Conservation (phyloP, 345 rosid genomes). For the Sonneratia alba region DNA sequence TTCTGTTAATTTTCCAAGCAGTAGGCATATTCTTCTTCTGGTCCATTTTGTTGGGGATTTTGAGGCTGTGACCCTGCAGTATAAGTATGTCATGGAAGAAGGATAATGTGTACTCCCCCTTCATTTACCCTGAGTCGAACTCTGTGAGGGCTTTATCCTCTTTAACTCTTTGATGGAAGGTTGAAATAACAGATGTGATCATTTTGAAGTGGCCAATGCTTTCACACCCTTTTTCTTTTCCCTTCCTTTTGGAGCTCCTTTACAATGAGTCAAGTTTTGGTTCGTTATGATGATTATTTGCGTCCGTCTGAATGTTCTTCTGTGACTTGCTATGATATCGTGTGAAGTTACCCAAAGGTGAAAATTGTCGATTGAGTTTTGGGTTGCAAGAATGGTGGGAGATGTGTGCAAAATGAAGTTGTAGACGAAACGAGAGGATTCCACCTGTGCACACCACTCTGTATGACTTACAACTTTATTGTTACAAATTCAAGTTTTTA, state of each 20-base stretch:
- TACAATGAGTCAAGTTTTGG: neutral
- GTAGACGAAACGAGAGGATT: too few species aligned
- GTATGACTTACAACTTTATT: too few species aligned
- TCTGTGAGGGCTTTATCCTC: constrained; percentile 7
- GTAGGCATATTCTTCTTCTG: constrained; percentile 24
- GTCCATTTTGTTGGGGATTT: constrained; percentile 22
- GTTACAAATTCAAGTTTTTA: too few species aligned
- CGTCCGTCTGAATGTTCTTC: too few species aligned
- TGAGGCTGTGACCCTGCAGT: constrained; percentile 9
- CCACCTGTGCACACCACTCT: too few species aligned
- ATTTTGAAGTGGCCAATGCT: constrained; percentile 1
- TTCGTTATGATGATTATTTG: neutral
- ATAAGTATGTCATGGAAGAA: neutral
- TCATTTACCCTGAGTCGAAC: constrained; percentile 1
- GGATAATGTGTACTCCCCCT: constrained; percentile 13
- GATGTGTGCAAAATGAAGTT: too few species aligned
- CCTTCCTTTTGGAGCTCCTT: neutral
- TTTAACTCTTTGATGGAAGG: constrained; percentile 24
- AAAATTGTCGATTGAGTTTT: too few species aligned
- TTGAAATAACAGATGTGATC: constrained; percentile 14
- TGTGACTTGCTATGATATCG: too few species aligned
- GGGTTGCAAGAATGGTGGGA: too few species aligned
- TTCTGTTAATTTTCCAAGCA: constrained; percentile 9
- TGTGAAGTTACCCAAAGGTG: too few species aligned
- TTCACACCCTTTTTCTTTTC: neutral